These are phyloP conservation scores for Mycena haematopus DNA, from an alignment of 768 basidiomycete species.

Conservation along the genomic window DNA sequence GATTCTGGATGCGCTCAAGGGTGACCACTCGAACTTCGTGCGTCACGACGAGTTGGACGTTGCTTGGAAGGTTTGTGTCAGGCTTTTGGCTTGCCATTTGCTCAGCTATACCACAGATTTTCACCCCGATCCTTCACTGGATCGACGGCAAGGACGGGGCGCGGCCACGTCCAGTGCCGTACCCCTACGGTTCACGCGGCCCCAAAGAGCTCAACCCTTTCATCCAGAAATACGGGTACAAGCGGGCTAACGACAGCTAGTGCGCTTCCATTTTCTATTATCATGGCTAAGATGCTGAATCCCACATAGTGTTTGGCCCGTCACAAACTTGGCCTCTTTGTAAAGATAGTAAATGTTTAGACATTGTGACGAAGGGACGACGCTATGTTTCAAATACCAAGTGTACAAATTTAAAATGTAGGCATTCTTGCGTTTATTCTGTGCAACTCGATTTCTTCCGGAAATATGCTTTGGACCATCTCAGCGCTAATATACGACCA, in stretches of 20 bases:
- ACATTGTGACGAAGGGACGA: slow-evolving; percentile 11
- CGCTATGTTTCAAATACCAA: slow-evolving; percentile 27
- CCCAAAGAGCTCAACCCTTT: slow-evolving; percentile 84
- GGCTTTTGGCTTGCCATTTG: not conserved
- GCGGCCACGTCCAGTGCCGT: slow-evolving; percentile 73
- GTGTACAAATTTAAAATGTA: slow-evolving; percentile 29
- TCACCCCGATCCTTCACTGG: slow-evolving; percentile 95
- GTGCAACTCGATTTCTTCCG: not conserved
- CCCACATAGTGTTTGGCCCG: slow-evolving; percentile 69
- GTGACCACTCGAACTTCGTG: slow-evolving; percentile 99
- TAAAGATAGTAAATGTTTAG: slow-evolving; percentile 41
- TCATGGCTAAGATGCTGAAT: slow-evolving; percentile 22
- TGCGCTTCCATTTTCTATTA: slow-evolving; percentile 48
- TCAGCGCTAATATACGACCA: too few species aligned
- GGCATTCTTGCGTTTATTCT: slow-evolving; percentile 15
- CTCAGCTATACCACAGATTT: slow-evolving; percentile 62
- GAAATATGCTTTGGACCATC: not conserved
- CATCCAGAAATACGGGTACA: slow-evolving; percentile 78
- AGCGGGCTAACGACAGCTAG: slow-evolving; percentile 72
- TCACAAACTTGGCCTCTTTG: slow-evolving; percentile 68
- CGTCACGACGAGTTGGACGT: slow-evolving; percentile 96
- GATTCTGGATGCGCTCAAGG: slow-evolving; percentile 93
- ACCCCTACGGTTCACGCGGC: slow-evolving; percentile 96
- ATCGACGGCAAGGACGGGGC: slow-evolving; percentile 81
- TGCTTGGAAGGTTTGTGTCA: slow-evolving; percentile 85